Percentiles rank a stretch among this genome's conserved stretches.
phyloP scores from a whole-genome alignment of 345 rosid genomes.

The Jatropha curcas region DNA sequence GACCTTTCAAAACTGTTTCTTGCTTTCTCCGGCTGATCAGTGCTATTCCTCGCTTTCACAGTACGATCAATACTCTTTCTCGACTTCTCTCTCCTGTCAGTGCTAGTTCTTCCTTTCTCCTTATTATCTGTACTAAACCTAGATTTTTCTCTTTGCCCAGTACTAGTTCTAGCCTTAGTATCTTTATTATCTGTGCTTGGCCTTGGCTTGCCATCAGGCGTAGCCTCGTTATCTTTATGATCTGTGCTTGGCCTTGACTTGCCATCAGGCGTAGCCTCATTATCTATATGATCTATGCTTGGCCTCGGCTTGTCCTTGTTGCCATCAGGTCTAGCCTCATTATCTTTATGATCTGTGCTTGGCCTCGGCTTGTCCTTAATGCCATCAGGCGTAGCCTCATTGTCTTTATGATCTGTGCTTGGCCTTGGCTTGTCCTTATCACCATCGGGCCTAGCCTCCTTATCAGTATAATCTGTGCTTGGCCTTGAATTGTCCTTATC shows the following conservation, averaged over 20 bases:
- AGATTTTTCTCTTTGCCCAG: conserved; percentile 48
- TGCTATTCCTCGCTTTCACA: conserved; percentile 58
- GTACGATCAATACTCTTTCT: conserved; percentile 57
- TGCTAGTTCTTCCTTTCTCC: conserved; percentile 50
- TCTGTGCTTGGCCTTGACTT: conserved; percentile 40
- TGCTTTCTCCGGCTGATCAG: conserved; percentile 58
- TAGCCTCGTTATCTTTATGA: conserved; percentile 36
- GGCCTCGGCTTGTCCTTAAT: conserved; percentile 33
- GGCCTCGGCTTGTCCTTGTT: conserved; percentile 33
- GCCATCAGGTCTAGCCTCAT: no score
- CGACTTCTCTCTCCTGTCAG: conserved; percentile 48
- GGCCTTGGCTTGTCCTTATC: conserved; percentile 32
- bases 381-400: no score
- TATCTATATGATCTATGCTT: conserved; percentile 40
- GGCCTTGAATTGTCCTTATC: conserved; percentile 33
- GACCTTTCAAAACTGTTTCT: conserved; percentile 86
- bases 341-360: conserved; percentile 39
- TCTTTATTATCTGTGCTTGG: conserved; percentile 39
- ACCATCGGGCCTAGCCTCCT: no score
- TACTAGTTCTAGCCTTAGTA: conserved; percentile 42
- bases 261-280: no score
- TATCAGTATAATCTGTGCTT: conserved; percentile 35
- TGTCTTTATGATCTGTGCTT: conserved; percentile 35
- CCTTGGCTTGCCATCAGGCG: no score
- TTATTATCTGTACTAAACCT: conserved; percentile 54